These are phyloP conservation scores for Clavispora carvajalis DNA, from an alignment of 805 yeast genomes.

Conservation along the genomic window DNA sequence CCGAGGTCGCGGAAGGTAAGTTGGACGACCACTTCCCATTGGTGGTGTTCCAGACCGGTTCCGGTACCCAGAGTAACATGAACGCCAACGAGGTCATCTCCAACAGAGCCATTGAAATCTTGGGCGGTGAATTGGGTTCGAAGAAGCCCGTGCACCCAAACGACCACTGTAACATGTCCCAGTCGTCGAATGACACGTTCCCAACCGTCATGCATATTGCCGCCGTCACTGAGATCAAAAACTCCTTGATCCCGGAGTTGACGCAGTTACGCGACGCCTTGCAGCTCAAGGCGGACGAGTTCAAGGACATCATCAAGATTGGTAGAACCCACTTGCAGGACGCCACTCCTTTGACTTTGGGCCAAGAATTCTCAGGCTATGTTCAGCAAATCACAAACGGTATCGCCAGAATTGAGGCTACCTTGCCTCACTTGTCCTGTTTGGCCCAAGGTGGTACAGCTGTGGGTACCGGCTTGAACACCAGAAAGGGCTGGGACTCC, in stretches of 20 bases:
- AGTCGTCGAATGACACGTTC: constrained; percentile 98
- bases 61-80: constrained; percentile 98
- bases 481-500: constrained; percentile 82
- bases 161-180: constrained; percentile 97
- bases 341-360: constrained; percentile 96
- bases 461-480: constrained; percentile 97
- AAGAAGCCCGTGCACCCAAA: constrained; percentile 96
- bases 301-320: constrained; percentile 85
- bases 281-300: constrained; percentile 73
- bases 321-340: constrained; percentile 99
- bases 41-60: constrained; percentile 98
- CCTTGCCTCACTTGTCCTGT: constrained; percentile 69
- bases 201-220: constrained; percentile 99
- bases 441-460: constrained; percentile 99
- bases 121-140: constrained; percentile 90
- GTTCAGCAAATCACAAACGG: constrained; percentile 91
- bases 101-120: constrained; percentile 93
- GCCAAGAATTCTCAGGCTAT: constrained; percentile 97
- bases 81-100: constrained; percentile 98
- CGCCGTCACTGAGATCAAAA: constrained; percentile 83
- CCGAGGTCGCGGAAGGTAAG: constrained; percentile 90
- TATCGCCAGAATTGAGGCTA: constrained; percentile 73
- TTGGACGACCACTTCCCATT: constrained; percentile 92
- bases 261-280: constrained; percentile 73
- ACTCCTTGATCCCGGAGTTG: constrained; percentile 75